Base-by-base conservation (phyloP, 1,284 basidiomycete genomes). In the Rhizoctonia solani region DNA sequence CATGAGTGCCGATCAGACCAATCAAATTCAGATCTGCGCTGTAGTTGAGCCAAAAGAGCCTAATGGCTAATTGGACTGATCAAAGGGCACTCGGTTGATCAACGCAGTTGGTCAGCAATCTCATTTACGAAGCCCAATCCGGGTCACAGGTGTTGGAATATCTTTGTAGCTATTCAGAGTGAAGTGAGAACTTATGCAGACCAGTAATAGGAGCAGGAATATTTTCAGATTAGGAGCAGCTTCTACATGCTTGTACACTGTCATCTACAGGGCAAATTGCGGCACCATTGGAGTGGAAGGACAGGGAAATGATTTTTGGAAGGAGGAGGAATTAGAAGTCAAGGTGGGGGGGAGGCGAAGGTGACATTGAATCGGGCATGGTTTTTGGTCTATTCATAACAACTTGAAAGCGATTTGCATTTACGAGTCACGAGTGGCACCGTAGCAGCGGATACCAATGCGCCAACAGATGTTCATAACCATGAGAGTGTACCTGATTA, bases 391-490 rank as follows among this genome's bases (percentile, higher is more conserved):
- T 25, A 61, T 37, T 61, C 46, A 47, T 61, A 23, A 19, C 42
- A 58, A 25, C n/a, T n/a, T n/a, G n/a, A n/a, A n/a, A n/a, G n/a
- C n/a, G n/a, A n/a, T n/a, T n/a, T n/a, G n/a, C n/a, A n/a, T n/a
- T n/a, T n/a, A n/a, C 34, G 56, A 59, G 42, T 59, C 44, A 25
- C 56, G 56, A 21, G 56, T 59, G 27, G 56, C 44, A 32, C 56
- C 56, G 29, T 59, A 59, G 41, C 56, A 59, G 23, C 44, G 41
- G 42, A 59, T 59, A 11, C 56, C 56, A 21, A 46, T 59, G 42
- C 56, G 44, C 56, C 56, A 59, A 29, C 56, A 47, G 29, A 47
- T 46, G 44, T 47, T 59, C 56, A 59, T 47, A 32, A 59, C 56
- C 39, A 59, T 25, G 39, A 59, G 44, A 16, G 56, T 59, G 56